phyloP scores from a whole-genome alignment of 164 flowering plant species.

The Piper longum region DNA sequence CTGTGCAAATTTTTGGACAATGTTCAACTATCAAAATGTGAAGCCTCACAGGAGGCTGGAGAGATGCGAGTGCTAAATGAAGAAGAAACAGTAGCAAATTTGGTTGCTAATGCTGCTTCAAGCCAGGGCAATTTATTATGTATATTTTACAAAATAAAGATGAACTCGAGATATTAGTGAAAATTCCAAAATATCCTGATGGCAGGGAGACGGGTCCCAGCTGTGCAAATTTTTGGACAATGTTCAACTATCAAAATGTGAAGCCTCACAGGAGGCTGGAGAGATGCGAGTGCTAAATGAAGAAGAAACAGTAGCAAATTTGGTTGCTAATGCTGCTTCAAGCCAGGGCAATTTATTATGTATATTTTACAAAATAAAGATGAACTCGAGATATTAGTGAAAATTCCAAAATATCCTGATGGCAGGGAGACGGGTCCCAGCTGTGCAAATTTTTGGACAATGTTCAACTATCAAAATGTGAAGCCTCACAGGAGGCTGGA shows the following conservation, averaged over 20 bases:
- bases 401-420: slow-evolving; percentile 12
- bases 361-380: neutral
- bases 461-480: slow-evolving; percentile 8
- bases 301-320: slow-evolving; percentile 43
- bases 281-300: slow-evolving; percentile 26
- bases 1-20: slow-evolving; percentile 12
- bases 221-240: slow-evolving; percentile 12
- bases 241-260: slow-evolving; percentile 8
- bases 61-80: slow-evolving; percentile 26
- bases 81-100: slow-evolving; percentile 43
- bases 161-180: slow-evolving; percentile 31
- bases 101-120: slow-evolving; percentile 15
- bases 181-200: slow-evolving; percentile 12
- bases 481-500: slow-evolving; percentile 18
- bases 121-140: slow-evolving; percentile 41
- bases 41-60: slow-evolving; percentile 18
- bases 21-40: slow-evolving; percentile 8
- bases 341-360: slow-evolving; percentile 42
- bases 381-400: slow-evolving; percentile 31
- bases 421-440: neutral
- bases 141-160: too few relatives aligned
- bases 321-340: slow-evolving; percentile 15
- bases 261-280: slow-evolving; percentile 18
- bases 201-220: neutral
- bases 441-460: slow-evolving; percentile 12